A percentile compares a stretch with the other conserved stretches of the same genome.
Evolutionary conservation across 2,329 filamentous ascomycete genomes (phyloP).

Genomic region (Westerdykella sp.): DNA sequence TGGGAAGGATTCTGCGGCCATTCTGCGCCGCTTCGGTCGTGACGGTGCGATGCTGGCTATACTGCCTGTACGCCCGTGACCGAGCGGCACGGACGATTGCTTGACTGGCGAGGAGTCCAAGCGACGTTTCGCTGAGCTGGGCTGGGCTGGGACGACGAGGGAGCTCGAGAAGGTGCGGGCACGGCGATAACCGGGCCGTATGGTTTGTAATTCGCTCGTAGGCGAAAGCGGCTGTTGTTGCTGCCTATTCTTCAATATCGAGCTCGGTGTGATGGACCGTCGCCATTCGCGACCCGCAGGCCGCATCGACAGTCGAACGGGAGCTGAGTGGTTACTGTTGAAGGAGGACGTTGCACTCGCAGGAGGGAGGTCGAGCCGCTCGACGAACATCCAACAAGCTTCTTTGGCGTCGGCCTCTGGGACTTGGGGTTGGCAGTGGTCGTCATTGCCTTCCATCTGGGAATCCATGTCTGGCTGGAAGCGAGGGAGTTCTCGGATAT

Average conservation of each 20-base stretch:
- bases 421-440: conserved; percentile 40
- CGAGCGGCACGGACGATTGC: conserved; percentile 22
- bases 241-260: conserved; percentile 26
- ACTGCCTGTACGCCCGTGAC: conserved; percentile 39
- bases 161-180: conserved; percentile 28
- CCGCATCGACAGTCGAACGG: conserved; percentile 27
- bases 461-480: conserved; percentile 44
- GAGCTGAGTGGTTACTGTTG: conserved; percentile 24
- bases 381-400: conserved; percentile 62
- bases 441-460: conserved; percentile 28
- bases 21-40: conserved; percentile 27
- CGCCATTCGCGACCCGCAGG: conserved; percentile 31
- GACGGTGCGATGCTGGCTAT: conserved; percentile 42
- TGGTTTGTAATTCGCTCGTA: conserved; percentile 27
- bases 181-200: conserved; percentile 19
- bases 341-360: conserved; percentile 44
- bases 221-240: conserved; percentile 30
- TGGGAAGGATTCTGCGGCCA: conserved; percentile 21
- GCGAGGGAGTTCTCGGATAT: conserved; percentile 56
- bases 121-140: conserved; percentile 27
- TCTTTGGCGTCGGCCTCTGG: conserved; percentile 59
- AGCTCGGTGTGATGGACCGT: conserved; percentile 30
- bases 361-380: conserved; percentile 55
- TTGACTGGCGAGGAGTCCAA: conserved; percentile 25
- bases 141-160: conserved; percentile 14